phyloP scores from a whole-genome alignment of 306 rosid genomes.

The Amphicarpaea edgeworthii region DNA sequence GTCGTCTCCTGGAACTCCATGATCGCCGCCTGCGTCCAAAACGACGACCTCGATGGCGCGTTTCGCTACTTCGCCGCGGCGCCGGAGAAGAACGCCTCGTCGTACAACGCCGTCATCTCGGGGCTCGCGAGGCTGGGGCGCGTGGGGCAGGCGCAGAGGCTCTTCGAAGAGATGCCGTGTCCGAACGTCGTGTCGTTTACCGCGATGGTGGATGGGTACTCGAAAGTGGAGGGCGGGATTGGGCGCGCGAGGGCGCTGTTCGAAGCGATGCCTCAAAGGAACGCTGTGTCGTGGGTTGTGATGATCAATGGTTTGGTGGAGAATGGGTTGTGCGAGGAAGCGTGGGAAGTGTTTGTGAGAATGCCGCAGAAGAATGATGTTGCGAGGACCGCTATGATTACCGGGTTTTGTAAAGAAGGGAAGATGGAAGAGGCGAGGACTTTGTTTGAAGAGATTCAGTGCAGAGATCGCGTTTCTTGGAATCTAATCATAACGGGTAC shows the following conservation, averaged over 20 bases:
- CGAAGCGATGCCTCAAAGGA: conserved; percentile 52
- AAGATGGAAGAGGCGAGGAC: conserved; percentile 54
- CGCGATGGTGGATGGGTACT: conserved; percentile 60
- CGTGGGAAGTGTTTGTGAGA: conserved; percentile 53
- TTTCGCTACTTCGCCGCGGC: conserved; percentile 46
- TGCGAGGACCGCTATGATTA: conserved; percentile 57
- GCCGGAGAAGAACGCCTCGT: conserved; percentile 55
- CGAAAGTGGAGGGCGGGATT: conserved; percentile 49
- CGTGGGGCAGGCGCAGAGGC: conserved; percentile 55
- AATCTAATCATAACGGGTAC: conserved; percentile 65
- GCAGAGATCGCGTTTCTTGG: conserved; percentile 61
- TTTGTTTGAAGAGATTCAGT: conserved; percentile 54
- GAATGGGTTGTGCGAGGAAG: conserved; percentile 57
- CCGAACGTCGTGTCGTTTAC: conserved; percentile 61
- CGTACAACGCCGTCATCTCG: conserved; percentile 61
- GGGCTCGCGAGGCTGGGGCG: conserved; percentile 54
- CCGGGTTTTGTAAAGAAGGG: conserved; percentile 62
- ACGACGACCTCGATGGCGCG: conserved; percentile 56
- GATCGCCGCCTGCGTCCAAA: conserved; percentile 55
- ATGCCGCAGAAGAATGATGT: conserved; percentile 62
- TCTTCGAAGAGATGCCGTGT: conserved; percentile 58
- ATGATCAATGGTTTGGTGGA: conserved; percentile 64
- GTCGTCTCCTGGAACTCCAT: conserved; percentile 67
- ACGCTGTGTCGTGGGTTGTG: conserved; percentile 61
- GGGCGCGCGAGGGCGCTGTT: conserved; percentile 57